Conservation (phyloP, 2,329 filamentous ascomycete species). For the Lasiodiplodia sp. region DNA sequence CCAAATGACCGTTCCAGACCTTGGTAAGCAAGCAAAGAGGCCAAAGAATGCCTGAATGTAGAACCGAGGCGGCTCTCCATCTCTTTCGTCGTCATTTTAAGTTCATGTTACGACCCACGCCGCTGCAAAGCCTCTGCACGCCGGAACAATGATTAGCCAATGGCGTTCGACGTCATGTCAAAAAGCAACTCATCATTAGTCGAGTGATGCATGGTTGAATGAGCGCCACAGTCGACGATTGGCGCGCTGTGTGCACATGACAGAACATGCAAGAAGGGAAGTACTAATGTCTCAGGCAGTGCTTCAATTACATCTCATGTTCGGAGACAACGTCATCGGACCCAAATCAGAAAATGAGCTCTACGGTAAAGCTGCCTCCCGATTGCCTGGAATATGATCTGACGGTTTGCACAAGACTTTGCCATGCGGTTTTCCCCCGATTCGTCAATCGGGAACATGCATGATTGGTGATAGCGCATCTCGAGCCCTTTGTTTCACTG, state of each 20-base stretch:
- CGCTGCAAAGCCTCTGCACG: too few species aligned
- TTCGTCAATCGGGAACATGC: slow-evolving; percentile 51
- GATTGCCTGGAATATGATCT: slow-evolving; percentile 28
- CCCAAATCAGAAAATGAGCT: slow-evolving; percentile 48
- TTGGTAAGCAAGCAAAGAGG: slow-evolving; percentile 12
- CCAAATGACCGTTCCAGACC: slow-evolving; percentile 33
- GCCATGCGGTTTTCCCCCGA: slow-evolving; percentile 48
- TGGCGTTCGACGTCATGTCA: too few species aligned
- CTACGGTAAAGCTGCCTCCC: slow-evolving; percentile 36
- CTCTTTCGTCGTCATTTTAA: too few species aligned
- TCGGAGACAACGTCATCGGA: slow-evolving; percentile 53
- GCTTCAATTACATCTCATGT: slow-evolving; percentile 55
- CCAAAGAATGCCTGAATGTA: too few species aligned
- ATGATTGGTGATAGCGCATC: slow-evolving; percentile 44
- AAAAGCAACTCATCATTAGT: too few species aligned
- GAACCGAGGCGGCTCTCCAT: too few species aligned
- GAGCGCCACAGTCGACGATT: too few species aligned
- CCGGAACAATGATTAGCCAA: too few species aligned
- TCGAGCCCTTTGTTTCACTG: not conserved
- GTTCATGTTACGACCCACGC: too few species aligned
- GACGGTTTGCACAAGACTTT: slow-evolving; percentile 35
- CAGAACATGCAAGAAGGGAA: too few species aligned
- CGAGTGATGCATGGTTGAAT: too few species aligned
- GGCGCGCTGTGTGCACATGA: too few species aligned
- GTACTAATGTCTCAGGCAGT: slow-evolving; percentile 32